These are phyloP conservation scores for Cardamine occulta DNA, from an alignment of 345 rosid genomes.

Conservation along the genomic window DNA sequence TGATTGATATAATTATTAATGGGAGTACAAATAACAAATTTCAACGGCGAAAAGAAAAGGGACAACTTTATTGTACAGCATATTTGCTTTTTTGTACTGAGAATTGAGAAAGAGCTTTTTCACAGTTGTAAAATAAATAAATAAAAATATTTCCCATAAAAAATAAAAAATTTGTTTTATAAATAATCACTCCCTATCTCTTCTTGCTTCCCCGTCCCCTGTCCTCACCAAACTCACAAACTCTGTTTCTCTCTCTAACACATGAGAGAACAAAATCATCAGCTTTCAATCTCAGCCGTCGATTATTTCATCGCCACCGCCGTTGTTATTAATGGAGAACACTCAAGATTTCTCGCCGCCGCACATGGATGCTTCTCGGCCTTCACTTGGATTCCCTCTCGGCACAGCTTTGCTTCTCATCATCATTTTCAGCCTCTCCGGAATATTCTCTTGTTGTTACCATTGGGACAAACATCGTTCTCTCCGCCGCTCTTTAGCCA, in stretches of 20 bases:
- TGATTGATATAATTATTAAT: conserved; percentile 25
- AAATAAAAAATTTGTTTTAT: conserved; percentile 25
- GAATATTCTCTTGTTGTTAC: conserved; percentile 97
- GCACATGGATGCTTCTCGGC: conserved; percentile 79
- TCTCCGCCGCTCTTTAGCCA: conserved; percentile 66
- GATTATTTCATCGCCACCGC: conserved; percentile 28
- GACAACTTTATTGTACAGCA: conserved; percentile 49
- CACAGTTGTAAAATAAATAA: conserved; percentile 32
- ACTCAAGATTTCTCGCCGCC: conserved; percentile 66
- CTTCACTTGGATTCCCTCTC: conserved; percentile 89
- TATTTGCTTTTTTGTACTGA: conserved; percentile 43
- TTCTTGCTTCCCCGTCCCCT: conserved; percentile 18
- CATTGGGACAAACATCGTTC: conserved; percentile 96
- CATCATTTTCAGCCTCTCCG: conserved; percentile 84
- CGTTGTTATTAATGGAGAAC: conserved; percentile 63
- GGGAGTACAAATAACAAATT: conserved; percentile 1
- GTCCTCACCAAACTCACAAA: conserved; percentile 22
- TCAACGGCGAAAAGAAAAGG: conserved; percentile 35
- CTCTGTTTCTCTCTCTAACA: conserved; percentile 8
- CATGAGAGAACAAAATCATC: conserved; percentile 30
- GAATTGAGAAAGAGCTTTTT: conserved; percentile 26
- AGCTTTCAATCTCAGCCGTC: conserved; percentile 50
- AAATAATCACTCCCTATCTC: conserved; percentile 41
- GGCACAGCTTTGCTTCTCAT: conserved; percentile 92
- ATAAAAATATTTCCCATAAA: neutral